phyloP scores from a whole-genome alignment of 148 eudicot genomes.

The Rhododendron mucronatum region DNA sequence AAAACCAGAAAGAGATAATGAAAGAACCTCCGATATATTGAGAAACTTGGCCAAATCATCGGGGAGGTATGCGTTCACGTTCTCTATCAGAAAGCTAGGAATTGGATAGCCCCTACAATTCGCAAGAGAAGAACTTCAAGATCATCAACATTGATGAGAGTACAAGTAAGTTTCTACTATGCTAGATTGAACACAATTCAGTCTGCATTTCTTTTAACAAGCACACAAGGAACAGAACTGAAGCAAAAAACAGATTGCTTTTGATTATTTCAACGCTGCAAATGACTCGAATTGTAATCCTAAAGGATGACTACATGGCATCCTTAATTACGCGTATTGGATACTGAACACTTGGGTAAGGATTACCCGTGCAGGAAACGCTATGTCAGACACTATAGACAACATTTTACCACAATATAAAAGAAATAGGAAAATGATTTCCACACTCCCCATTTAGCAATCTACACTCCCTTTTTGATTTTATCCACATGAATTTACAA shows the following conservation, averaged over 20 bases:
- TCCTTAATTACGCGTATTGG: neutral
- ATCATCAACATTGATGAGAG: neutral
- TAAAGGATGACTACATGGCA: neutral
- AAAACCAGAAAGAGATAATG: neutral
- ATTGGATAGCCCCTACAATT: slow-evolving; percentile 84
- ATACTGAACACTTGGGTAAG: neutral
- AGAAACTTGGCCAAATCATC: slow-evolving; percentile 50
- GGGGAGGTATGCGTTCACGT: slow-evolving; percentile 69
- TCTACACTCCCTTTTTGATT: no score
- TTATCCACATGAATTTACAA: no score
- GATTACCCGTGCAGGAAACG: neutral
- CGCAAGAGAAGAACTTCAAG: neutral
- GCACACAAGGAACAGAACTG: neutral
- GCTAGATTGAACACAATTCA: neutral
- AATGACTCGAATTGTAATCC: neutral
- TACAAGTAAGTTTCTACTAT: neutral
- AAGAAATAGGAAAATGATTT: neutral
- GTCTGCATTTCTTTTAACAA: neutral
- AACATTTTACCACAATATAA: neutral
- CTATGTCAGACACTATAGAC: neutral
- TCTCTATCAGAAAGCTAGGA: slow-evolving; percentile 63
- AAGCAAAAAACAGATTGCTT: neutral
- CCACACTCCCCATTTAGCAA: no score
- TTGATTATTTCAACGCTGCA: neutral
- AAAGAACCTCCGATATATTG: slow-evolving; percentile 49